A percentile compares a stretch with the other conserved stretches of the same genome.
phyloP scores from a whole-genome alignment of 1,284 basidiomycete genomes.

The Ceratobasidium sp. region DNA sequence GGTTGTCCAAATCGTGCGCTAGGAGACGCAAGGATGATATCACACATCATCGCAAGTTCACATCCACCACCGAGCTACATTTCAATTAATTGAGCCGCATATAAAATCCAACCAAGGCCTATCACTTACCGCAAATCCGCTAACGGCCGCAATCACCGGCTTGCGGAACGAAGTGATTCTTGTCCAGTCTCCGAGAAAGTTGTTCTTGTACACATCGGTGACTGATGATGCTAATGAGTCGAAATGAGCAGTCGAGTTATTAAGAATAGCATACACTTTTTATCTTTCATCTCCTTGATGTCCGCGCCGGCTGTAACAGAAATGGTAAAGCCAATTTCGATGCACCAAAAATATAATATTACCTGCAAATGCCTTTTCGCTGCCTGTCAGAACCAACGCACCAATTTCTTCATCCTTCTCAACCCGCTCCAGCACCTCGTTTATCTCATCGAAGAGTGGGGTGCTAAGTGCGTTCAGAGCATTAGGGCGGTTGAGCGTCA shows the following conservation, averaged over 20 bases:
- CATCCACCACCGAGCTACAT: slow-evolving; percentile 89
- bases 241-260: neutral
- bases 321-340: neutral
- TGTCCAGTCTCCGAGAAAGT: slow-evolving; percentile 90
- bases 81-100: neutral
- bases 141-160: slow-evolving; percentile 94
- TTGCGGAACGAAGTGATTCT: slow-evolving; percentile 78
- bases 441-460: slow-evolving; percentile 78
- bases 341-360: slow-evolving; percentile 46
- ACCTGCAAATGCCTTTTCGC: slow-evolving; percentile 93
- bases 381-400: slow-evolving; percentile 92
- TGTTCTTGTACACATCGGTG: slow-evolving; percentile 81
- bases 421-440: slow-evolving; percentile 72
- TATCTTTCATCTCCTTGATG: slow-evolving; percentile 94
- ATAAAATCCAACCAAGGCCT: neutral
- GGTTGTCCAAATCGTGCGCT: slow-evolving; percentile 95
- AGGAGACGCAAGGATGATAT: slow-evolving; percentile 94
- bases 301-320: slow-evolving; percentile 75
- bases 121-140: slow-evolving; percentile 85
- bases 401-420: slow-evolving; percentile 74
- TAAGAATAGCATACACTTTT: slow-evolving; percentile 67
- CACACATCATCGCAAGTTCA: slow-evolving; percentile 93
- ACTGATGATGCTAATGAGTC: slow-evolving; percentile 54
- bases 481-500: slow-evolving; percentile 95
- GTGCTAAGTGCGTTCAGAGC: slow-evolving; percentile 90